Evolutionary conservation across 768 basidiomycete genomes (phyloP).

Genomic region (Suillus clintonianus): DNA sequence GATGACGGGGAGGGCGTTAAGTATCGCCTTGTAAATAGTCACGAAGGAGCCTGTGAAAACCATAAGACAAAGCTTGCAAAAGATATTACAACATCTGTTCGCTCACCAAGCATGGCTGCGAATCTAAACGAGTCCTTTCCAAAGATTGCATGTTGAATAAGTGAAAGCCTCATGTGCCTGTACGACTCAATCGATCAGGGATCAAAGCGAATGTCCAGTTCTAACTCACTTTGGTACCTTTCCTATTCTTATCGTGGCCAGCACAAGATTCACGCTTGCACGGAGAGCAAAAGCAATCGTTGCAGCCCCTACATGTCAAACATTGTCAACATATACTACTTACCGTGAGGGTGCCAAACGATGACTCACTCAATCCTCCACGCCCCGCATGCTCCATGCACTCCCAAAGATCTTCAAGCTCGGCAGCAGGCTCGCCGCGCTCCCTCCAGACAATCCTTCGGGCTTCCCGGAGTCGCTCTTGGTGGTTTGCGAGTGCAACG

Average conservation of each 20-base stretch:
- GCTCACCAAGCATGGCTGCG: slow-evolving; percentile 81
- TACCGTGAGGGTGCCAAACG: neutral
- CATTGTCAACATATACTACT: neutral
- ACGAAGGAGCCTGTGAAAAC: slow-evolving; percentile 64
- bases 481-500: slow-evolving; percentile 81
- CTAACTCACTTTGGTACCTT: slow-evolving; percentile 57
- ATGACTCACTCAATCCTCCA: slow-evolving; percentile 69
- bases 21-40: slow-evolving; percentile 73
- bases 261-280: slow-evolving; percentile 78
- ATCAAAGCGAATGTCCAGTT: neutral
- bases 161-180: slow-evolving; percentile 63
- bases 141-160: slow-evolving; percentile 82
- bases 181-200: neutral
- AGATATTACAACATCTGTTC: neutral
- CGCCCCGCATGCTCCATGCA: slow-evolving; percentile 70
- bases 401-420: slow-evolving; percentile 61
- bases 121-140: slow-evolving; percentile 83
- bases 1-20: slow-evolving; percentile 76
- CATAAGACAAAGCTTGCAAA: neutral
- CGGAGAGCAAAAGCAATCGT: slow-evolving; percentile 80
- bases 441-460: slow-evolving; percentile 84
- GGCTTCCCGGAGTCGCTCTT: slow-evolving; percentile 71
- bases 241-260: slow-evolving; percentile 74
- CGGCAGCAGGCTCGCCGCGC: slow-evolving; percentile 71
- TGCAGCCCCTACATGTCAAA: slow-evolving; percentile 63